Base-by-base conservation (phyloP, 2,329 filamentous ascomycete genomes). In the Fusarium anthophilum region DNA sequence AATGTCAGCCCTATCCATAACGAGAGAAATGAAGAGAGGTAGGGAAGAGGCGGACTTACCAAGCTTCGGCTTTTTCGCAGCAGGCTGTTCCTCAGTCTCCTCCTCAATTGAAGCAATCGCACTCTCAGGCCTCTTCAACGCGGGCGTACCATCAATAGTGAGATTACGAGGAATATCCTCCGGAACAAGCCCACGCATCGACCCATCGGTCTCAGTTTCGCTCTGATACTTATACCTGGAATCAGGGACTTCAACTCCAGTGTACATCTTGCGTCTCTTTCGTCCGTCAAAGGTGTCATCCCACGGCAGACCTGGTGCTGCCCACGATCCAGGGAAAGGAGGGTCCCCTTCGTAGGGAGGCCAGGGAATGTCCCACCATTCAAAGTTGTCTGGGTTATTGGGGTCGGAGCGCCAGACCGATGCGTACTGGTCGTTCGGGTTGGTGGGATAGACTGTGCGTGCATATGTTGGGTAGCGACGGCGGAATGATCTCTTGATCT, bases 361-460 rank as follows among this genome's bases (percentile, higher is more conserved):
- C 79, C 80, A 81, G 7, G 80, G 80, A 2, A 80, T 74, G 28
- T 64, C 57, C 74, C 77, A 79, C 56, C 64, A 76, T 2, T 17
- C 67, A 1, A 58, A 48, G 57, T 82, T 82, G 8, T 67, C 69
- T 13, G 77, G 62, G 47, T 81, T 77, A 37, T 82, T 82, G 2
- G 81, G 81, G 32, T 82, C 81, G 8, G 78, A 79, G 14, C 70
- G 63, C 79, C 78, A 82, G 41, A 74, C 44, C 1, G 74, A 71
- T 5, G 65, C 59, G 47, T 72, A 71, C 26, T 63, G n/a, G 47
- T 77, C 69, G 37, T 54, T 30, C 4, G 43, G 7, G 8, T 72
- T 54, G 14, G 74, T 66, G 7, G 80, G 80, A 44, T 81, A 83
- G 9, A 82, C 41, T 0, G 81, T 82, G 22, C 70, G 71, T 12